Evolutionary conservation across 2,329 filamentous ascomycete species (phyloP), one percentile per base, ranked within the genome.

Genomic region (Phialophora verrucosa): DNA sequence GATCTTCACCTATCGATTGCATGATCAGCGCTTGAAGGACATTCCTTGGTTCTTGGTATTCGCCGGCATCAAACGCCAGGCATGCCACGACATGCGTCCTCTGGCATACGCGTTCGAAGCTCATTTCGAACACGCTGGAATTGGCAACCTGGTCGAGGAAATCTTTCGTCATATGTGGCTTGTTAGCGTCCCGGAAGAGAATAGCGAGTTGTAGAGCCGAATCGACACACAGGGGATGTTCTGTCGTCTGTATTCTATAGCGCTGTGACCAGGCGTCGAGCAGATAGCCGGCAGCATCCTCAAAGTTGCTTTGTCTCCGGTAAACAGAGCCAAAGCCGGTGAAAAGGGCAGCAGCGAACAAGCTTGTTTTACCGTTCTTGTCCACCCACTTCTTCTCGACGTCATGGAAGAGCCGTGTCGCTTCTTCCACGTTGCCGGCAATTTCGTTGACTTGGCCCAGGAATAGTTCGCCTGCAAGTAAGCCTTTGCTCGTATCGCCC

Each of bases 61-160:
- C 17, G 17, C 54, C 54, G 23, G 17, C 14, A 35, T 57, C 54
- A 31, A 57, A 57, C 12, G 23, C 29, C 20, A 57, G 2, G 12
- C 31, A 12, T 11, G 54, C 31, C 17, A 4, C 6, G 31, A 57
- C 23, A 20, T 57, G 23, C 32, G 17, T 17, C n/a, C 29, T 6
- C 32, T 57, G 54, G 20, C 54, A 57, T n/a, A n/a, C 8, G 4
- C 54, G 54, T 20, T 56, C 31, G 38, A 57, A 57, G 29, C 35
- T 35, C 27, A 32, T 35, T 6, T 8, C 29, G 17, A 56, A 56
- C 20, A 35, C 25, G 27, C 31, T 35, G 7, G 53, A 56, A 8
- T 17, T 5, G 17, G 17, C n/a, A 32, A 56, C 31, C 54, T n/a
- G 12, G 17, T 57, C 32, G 14, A 57, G 54, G 20, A 38, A n/a